Evolutionary conservation across 176 grass and related monocot genomes (phyloP).

Genomic region (Avena atlantica): DNA sequence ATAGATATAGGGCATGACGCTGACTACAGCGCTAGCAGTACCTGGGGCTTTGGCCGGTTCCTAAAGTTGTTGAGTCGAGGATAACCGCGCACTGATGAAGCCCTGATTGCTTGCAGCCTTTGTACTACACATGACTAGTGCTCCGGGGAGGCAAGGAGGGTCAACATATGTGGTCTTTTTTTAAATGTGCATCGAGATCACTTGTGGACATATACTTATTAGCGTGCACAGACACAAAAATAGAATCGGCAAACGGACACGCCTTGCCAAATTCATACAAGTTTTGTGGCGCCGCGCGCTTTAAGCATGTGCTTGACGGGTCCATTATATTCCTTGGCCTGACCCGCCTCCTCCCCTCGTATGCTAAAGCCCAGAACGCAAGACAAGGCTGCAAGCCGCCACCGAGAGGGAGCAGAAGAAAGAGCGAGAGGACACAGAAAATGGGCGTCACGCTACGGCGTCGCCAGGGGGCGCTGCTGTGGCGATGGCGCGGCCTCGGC

Average conservation of each 20-base stretch:
- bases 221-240: not conserved
- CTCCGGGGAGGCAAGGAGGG: not conserved
- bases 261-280: not conserved
- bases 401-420: not conserved
- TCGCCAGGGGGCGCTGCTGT: constrained; percentile 14
- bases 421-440: not conserved
- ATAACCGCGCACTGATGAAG: not conserved
- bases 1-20: not conserved
- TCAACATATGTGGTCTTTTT: not conserved
- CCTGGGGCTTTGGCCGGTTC: not conserved
- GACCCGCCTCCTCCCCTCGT: not conserved
- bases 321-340: not conserved
- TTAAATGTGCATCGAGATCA: not conserved
- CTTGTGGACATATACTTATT: too few relatives aligned
- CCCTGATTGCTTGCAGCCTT: not conserved
- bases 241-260: not conserved
- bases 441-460: constrained; percentile 28
- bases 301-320: constrained; percentile 4
- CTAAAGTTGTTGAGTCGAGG: not conserved
- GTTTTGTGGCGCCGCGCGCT: not conserved
- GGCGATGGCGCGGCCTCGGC: constrained; percentile 41
- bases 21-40: not conserved
- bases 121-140: too few relatives aligned
- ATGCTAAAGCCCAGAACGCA: not conserved
- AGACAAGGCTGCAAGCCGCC: not conserved